Evolutionary conservation across 345 rosid genomes (phyloP).

Genomic region (Pseudoturritis turrita): DNA sequence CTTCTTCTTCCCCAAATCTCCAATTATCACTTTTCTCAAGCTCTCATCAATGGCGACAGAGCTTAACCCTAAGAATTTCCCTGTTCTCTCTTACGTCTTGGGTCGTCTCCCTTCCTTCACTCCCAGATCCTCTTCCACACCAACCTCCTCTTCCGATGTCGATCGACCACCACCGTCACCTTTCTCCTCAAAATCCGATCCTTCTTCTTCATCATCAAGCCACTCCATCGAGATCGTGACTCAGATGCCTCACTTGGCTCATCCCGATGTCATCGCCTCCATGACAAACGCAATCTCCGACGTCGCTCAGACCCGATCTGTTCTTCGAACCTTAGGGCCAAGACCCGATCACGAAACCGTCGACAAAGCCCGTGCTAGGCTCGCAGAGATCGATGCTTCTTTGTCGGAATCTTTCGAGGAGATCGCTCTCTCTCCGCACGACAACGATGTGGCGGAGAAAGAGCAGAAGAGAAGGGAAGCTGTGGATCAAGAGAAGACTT

Average conservation of each 20-base stretch:
- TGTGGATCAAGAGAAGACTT: slow-evolving; percentile 53
- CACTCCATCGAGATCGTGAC: slow-evolving; percentile 28
- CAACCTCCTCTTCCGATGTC: slow-evolving; percentile 26
- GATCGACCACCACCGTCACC: slow-evolving; percentile 26
- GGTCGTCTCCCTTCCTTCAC: slow-evolving; percentile 65
- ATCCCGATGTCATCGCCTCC: slow-evolving; percentile 64
- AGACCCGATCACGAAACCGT: slow-evolving; percentile 93
- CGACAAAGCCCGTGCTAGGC: slow-evolving; percentile 59
- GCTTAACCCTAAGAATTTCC: slow-evolving; percentile 61
- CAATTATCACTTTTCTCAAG: neutral
- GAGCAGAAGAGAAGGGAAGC: slow-evolving; percentile 52
- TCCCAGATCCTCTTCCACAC: slow-evolving; percentile 34
- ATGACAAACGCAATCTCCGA: slow-evolving; percentile 71
- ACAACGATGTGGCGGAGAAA: slow-evolving; percentile 47
- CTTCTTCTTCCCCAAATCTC: neutral
- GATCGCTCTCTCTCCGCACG: slow-evolving; percentile 59
- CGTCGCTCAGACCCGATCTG: slow-evolving; percentile 75
- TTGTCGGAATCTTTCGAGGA: slow-evolving; percentile 71
- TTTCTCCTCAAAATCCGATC: slow-evolving; percentile 28
- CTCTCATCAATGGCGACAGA: slow-evolving; percentile 33
- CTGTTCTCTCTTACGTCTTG: slow-evolving; percentile 87
- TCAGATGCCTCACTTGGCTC: slow-evolving; percentile 60
- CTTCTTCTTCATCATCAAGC: slow-evolving; percentile 35
- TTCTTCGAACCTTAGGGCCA: slow-evolving; percentile 77
- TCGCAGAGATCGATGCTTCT: slow-evolving; percentile 50